Base-by-base conservation (phyloP, 495 filamentous ascomycete genomes). In the Hyphodiscus hymeniophilus region DNA sequence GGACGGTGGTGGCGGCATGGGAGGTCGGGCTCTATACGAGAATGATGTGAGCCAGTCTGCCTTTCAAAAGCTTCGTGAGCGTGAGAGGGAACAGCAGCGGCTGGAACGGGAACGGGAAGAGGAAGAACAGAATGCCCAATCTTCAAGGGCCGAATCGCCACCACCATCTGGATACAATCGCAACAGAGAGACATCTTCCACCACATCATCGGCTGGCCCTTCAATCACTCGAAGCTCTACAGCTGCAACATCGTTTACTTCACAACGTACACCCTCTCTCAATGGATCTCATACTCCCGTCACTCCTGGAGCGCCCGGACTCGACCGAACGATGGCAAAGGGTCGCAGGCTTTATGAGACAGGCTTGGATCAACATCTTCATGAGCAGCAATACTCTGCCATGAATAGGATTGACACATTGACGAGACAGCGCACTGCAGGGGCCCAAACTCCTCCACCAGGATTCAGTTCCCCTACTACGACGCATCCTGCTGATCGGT, bases 181-280 rank as follows among this genome's bases (percentile, higher is more conserved):
- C 42, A 85, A 91, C 49, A 72, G 91, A 7, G 87, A 87, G 48
- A 97, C 92, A 0, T 77, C 77, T 10, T 96, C 91, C 4, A 95
- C 92, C 0, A 91, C 85, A 0, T 85, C 82, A 17, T 95, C 90
- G 1, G 44, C 15, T 26, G 80, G 73, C 1, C 79, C 79, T 17
- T 78, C 76, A 4, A 72, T 81, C 43, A 77, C 77, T 20, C 80
- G 87, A 11, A 80, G 76, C 12, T 96, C 92, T 1, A 95, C 92
- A 15, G 89, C 88, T 32, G 92, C 90, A 4, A 97, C 91, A 3
- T 98, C 92, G 0, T 71, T 95, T 45, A 80, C 83, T n/a, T 95
- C 90, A 12, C 80, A 87, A 45, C 71, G 70, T 11, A 68, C 80
- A 1, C 64, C 66, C 5, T 73, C 72, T 5, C 18, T 73, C 52